Evolutionary conservation across 208 protist species (phyloP), one percentile per base, ranked within the genome.

Genomic region (Angomonas deanei): DNA sequence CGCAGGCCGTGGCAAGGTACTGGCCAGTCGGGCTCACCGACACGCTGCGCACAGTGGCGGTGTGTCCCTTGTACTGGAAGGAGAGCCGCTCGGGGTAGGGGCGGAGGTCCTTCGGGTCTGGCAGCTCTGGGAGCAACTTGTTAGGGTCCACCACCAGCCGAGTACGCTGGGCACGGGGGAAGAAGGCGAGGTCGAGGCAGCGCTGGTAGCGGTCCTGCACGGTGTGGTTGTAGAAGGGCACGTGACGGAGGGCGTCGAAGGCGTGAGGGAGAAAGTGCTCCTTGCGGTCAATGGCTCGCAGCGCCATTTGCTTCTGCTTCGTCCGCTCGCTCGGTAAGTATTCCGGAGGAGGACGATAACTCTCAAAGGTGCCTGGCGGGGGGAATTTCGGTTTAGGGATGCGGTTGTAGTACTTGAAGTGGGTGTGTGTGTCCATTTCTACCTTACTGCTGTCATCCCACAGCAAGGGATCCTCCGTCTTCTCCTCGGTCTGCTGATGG

Each of bases 131-230:
- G 17, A 99, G 76, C 26, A 99, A 84, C 55, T 92, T 89, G 13
- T 98, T 88, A 0, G 97, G 97, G 72, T 97, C 84, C 27, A 98
- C 85, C 36, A 98, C 92, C 21, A 97, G 86, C 8, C 87, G 84
- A 13, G 82, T 92, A 39, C 78, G 91, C 70, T 94, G 92, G 24
- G 82, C 76, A 32, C 98, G 88, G 4, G 98, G 97, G 78, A 98
- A 98, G 48, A 99, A 86, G 70, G 98, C 99, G 23, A 99, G 91
- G 80, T 99, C 98, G 15, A 99, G 86, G 79, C 98, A 99, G 30
- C 99, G 90, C 72, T 99, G 97, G 66, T 99, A 99, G 27, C 96
- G 88, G 66, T 99, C 98, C 67, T 98, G 82, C 53, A 99, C 87
- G 13, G 97, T 93, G 46, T 96, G 73, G 31, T 89, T 68, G 74